Base-by-base conservation (phyloP, 2,329 filamentous ascomycete species). In the Dendrostoma leiphaemia region DNA sequence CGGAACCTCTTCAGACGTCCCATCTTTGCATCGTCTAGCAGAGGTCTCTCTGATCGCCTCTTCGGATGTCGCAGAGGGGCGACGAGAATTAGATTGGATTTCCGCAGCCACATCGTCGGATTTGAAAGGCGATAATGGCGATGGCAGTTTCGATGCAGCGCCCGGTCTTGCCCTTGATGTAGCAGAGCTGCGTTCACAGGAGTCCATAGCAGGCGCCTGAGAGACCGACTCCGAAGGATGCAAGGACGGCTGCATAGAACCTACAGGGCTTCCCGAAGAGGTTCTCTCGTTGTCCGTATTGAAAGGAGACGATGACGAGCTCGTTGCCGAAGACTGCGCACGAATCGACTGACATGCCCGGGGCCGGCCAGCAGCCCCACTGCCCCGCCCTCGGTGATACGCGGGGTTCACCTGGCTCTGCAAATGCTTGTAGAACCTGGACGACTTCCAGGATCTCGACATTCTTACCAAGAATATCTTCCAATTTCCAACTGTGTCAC, bases 281-380 rank as follows among this genome's bases (percentile, higher is more conserved):
- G n/a, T 23, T 17, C 35, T 23, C 15, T 26, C 23, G 6, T n/a
- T 19, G 3, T 40, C 35, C 17, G 24, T 40, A 4, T 12, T 12
- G 2, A 49, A 49, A 8, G 47, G 47, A 4, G 46, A 40, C 13
- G 46, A 40, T 19, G 47, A 40, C 15, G 38, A 38, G 9, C 15
- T n/a, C 19, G 34, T 17, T 35, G 34, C 24, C 26, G 17, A 17
- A 49, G 15, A 32, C 9, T 41, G 47, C 34, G 24, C 35, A 31
- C 34, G 9, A 28, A 19, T 29, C 26, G 26, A 17, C 26, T 29
- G 15, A 23, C 40, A 13, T 21, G 13, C 17, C 24, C n/a, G n/a
- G 3, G 35, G 24, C 47, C 28, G 47, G 13, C 47, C 47, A 49
- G 47, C 47, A 48, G 46, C 32, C 34, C 46, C 17, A n/a, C 44